These are phyloP conservation scores for Theileria orientalis DNA, from an alignment of 169 alveolate genomes.

Conservation along the genomic window DNA sequence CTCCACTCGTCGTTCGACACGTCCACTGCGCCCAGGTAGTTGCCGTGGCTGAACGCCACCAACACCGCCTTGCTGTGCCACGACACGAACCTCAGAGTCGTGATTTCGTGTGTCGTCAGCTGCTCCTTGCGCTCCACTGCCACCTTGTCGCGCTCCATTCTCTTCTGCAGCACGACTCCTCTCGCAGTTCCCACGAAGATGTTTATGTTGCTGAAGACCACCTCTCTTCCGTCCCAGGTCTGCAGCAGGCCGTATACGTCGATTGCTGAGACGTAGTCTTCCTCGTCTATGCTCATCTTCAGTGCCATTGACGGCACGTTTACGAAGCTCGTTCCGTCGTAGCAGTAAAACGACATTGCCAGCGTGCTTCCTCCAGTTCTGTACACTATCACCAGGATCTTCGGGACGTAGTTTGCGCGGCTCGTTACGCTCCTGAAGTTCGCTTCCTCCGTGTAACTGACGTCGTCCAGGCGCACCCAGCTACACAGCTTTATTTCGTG, in stretches of 20 bases:
- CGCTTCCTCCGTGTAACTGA: not conserved
- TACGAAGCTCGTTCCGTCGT: constrained; percentile 16
- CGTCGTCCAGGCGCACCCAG: constrained; percentile 19
- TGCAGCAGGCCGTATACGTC: constrained; percentile 5
- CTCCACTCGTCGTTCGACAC: constrained; percentile 4
- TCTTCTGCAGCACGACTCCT: constrained; percentile 17
- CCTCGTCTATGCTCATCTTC: not conserved
- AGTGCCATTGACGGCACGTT: constrained; percentile 13
- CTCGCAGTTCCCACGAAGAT: constrained; percentile 25
- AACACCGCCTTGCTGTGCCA: not conserved
- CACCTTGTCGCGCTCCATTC: not conserved
- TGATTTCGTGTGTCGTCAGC: not conserved
- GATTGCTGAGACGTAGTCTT: not conserved
- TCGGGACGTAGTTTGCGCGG: not conserved
- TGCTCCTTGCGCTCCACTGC: constrained; percentile 5
- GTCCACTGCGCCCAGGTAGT: constrained; percentile 12
- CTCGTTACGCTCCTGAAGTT: not conserved
- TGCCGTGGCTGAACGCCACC: constrained; percentile 10
- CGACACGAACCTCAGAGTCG: constrained; percentile 3
- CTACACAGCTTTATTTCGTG: constrained; percentile 9
- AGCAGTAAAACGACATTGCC: constrained; percentile 31
- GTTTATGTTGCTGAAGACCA: constrained; percentile 14
- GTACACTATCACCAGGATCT: constrained; percentile 12
- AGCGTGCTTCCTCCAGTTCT: not conserved
- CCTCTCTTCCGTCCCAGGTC: constrained; percentile 14